phyloP scores from a whole-genome alignment of 1,284 basidiomycete species.

The Cryptococcus neoformans region DNA sequence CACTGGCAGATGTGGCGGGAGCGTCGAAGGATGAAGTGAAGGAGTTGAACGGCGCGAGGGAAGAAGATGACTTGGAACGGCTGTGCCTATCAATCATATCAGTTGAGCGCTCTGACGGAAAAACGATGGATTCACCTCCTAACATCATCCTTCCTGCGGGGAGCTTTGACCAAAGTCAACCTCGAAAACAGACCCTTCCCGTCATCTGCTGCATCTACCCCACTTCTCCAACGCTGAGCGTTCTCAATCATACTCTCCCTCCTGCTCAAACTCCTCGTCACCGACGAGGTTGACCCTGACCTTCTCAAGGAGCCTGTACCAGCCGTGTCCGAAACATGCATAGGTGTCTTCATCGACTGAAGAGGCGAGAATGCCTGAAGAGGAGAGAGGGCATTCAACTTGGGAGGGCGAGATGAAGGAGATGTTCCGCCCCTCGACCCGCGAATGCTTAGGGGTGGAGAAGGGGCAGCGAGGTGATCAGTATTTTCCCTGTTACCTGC shows the following conservation, averaged over 20 bases:
- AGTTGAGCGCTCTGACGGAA: neutral
- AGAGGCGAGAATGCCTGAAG: slow-evolving; percentile 47
- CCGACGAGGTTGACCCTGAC: slow-evolving; percentile 18
- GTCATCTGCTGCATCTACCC: slow-evolving; percentile 13
- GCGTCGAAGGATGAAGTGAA: slow-evolving; percentile 10
- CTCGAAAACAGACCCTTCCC: slow-evolving; percentile 30
- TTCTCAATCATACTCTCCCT: slow-evolving; percentile 33
- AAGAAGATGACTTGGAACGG: slow-evolving; percentile 37
- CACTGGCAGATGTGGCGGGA: slow-evolving; percentile 32
- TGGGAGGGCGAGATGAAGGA: slow-evolving; percentile 53
- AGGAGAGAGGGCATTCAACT: slow-evolving; percentile 41
- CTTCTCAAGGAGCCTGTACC: slow-evolving; percentile 8
- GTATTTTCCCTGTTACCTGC: slow-evolving; percentile 54
- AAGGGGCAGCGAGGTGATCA: slow-evolving; percentile 54
- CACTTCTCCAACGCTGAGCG: slow-evolving; percentile 23
- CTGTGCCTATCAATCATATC: slow-evolving; percentile 9
- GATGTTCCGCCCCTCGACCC: slow-evolving; percentile 53
- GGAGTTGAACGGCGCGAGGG: slow-evolving; percentile 26
- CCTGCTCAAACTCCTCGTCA: slow-evolving; percentile 32
- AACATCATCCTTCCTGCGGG: slow-evolving; percentile 20
- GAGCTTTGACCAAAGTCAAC: slow-evolving; percentile 46
- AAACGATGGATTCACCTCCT: slow-evolving; percentile 17
- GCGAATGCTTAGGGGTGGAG: slow-evolving; percentile 46
- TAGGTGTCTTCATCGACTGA: slow-evolving; percentile 12
- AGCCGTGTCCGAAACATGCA: neutral